phyloP scores from a whole-genome alignment of 345 rosid species.

The Hibiscus trionum region DNA sequence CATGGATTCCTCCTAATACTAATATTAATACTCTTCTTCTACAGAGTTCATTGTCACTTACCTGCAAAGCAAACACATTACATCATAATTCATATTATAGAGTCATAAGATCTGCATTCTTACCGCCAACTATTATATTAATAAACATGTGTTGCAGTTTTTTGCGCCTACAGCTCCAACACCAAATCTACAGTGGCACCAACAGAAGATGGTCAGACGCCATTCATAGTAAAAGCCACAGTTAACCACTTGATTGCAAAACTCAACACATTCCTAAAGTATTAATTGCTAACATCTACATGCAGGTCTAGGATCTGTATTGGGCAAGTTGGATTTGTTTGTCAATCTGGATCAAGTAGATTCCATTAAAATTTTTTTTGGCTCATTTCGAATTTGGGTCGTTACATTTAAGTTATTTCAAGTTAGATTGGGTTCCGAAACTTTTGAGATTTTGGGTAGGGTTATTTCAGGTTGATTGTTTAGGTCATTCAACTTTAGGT shows the following conservation, averaged over 20 bases:
- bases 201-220: conserved; percentile 18
- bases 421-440: too few relatives aligned
- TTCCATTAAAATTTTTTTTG: too few relatives aligned
- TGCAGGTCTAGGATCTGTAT: neutral
- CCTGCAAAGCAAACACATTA: conserved; percentile 22
- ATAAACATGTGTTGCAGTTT: conserved; percentile 5
- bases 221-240: neutral
- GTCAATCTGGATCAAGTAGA: too few relatives aligned
- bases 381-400: too few relatives aligned
- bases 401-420: neutral
- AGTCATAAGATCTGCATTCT: conserved; percentile 23
- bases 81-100: conserved; percentile 24
- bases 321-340: neutral
- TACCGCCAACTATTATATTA: conserved; percentile 6
- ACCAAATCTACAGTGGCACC: conserved; percentile 60
- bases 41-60: conserved; percentile 5
- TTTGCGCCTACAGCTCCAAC: conserved; percentile 70
- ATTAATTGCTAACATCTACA: neutral
- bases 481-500: too few relatives aligned
- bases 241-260: neutral
- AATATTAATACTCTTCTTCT: neutral
- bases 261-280: neutral
- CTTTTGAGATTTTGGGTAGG: neutral
- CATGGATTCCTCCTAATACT: conserved; percentile 16
- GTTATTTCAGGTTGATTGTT: too few relatives aligned